Percentiles rank a stretch among this genome's conserved stretches.
Evolutionary conservation across 2,329 filamentous ascomycete genomes (phyloP).

Genomic region (Gyromitra esculenta): DNA sequence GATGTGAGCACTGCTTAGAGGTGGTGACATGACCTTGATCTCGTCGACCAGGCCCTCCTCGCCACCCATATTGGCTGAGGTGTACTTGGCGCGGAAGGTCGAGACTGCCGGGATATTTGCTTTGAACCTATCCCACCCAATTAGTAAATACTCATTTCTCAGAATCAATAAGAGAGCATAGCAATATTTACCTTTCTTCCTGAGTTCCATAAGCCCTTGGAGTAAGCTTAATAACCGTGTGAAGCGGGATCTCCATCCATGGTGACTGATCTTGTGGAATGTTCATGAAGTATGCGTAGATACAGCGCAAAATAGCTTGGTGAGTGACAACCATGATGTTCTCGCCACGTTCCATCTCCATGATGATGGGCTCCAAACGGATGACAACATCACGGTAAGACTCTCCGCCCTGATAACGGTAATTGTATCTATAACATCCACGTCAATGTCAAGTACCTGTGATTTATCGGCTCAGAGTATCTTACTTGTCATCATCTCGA

Average conservation of each 20-base stretch:
- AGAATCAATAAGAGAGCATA: not conserved
- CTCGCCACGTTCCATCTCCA: conserved; percentile 95
- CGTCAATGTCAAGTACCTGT: conserved; percentile 20
- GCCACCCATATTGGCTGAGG: conserved; percentile 73
- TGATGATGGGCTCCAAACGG: conserved; percentile 97
- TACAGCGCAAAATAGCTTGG: conserved; percentile 94
- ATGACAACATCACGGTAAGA: conserved; percentile 97
- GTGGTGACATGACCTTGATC: conserved; percentile 15
- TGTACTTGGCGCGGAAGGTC: conserved; percentile 95
- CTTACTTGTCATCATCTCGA: conserved; percentile 91
- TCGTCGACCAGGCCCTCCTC: conserved; percentile 39
- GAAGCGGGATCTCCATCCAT: conserved; percentile 98
- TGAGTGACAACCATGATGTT: conserved; percentile 98
- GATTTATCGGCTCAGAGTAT: not conserved
- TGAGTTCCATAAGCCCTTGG: conserved; percentile 93
- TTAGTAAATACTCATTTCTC: conserved; percentile 13
- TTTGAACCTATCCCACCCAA: conserved; percentile 62
- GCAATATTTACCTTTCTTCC: conserved; percentile 74
- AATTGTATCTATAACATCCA: conserved; percentile 72
- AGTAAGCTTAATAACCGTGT: conserved; percentile 95
- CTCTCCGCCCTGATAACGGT: conserved; percentile 95
- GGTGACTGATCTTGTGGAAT: conserved; percentile 90
- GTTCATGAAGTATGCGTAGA: conserved; percentile 99
- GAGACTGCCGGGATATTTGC: conserved; percentile 95
- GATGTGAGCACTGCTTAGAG: conserved; percentile 15